phyloP scores from a whole-genome alignment of 2,329 filamentous ascomycete genomes.

The Pseudogymnoascus sp. region DNA sequence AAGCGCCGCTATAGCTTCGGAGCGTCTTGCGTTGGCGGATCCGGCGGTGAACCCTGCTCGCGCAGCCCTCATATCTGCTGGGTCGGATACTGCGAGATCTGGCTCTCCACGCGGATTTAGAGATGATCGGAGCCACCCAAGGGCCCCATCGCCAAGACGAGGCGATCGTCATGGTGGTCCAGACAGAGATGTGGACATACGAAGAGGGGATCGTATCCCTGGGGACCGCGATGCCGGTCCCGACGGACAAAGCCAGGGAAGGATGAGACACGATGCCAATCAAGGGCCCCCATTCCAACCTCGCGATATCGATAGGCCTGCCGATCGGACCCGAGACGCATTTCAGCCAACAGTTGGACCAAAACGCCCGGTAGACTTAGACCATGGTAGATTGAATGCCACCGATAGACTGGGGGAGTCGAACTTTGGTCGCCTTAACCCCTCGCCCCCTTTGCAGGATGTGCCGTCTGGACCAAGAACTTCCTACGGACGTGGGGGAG shows the following conservation, averaged over 20 bases:
- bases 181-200: slow-evolving; percentile 34
- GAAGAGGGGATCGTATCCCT: slow-evolving; percentile 21
- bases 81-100: slow-evolving; percentile 22
- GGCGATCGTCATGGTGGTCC: slow-evolving; percentile 32
- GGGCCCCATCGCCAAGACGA: slow-evolving; percentile 41
- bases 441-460: slow-evolving; percentile 35
- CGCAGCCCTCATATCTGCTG: slow-evolving; percentile 27
- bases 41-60: slow-evolving; percentile 27
- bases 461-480: slow-evolving; percentile 49
- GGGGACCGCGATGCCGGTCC: neutral
- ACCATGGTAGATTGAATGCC: slow-evolving; percentile 38
- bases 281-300: neutral
- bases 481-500: slow-evolving; percentile 37
- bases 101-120: slow-evolving; percentile 24
- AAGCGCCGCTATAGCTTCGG: slow-evolving; percentile 14
- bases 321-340: slow-evolving; percentile 29
- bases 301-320: slow-evolving; percentile 31
- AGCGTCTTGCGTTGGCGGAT: slow-evolving; percentile 18
- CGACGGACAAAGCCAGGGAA: slow-evolving; percentile 16
- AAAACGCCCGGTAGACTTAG: slow-evolving; percentile 36
- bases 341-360: slow-evolving; percentile 32
- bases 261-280: slow-evolving; percentile 19
- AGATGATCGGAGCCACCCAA: slow-evolving; percentile 27
- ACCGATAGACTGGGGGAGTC: slow-evolving; percentile 44
- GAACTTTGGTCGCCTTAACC: slow-evolving; percentile 53